Evolutionary conservation across 2,329 filamentous ascomycete genomes (phyloP), one percentile per base, ranked within the genome.

Genomic region (Claviceps cyperi): DNA sequence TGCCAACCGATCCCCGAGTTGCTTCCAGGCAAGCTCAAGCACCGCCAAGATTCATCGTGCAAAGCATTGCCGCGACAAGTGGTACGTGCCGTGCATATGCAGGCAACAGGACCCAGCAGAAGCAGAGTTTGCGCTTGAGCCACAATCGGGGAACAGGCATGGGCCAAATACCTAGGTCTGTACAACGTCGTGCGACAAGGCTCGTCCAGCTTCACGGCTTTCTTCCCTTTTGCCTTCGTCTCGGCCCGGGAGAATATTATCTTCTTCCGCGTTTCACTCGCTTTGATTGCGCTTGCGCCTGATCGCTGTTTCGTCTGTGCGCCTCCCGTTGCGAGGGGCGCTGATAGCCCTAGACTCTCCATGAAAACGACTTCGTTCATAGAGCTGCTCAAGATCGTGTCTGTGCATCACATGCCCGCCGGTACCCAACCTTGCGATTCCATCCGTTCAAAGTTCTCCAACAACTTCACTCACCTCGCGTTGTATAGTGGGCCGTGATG

Each of bases 401-500:
- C 32, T 37, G 44, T 14, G 46, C n/a, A 17, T 28, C 36, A 13
- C 24, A 47, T 40, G 36, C 22, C 22, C 6, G 2, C 7, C 13
- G 44, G 4, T 9, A 21, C 22, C 8, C 44, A 14, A 11, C 28
- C 35, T 22, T n/a, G 36, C 21, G 14, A 17, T 7, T 38, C 28
- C 28, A 32, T 17, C 9, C 9, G 7, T 47, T 19, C 36, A 22
- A 11, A 8, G 9, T 15, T 32, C 19, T 32, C 15, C 11, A 11
- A 13, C 19, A 19, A 14, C n/a, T 28, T 19, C 5, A 39, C 75
- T 69, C 65, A 80, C 76, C 67, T 80, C 80, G 63, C 76, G 69
- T 58, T 74, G 69, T 49, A 80, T 69, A 15, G 74, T 74, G 22
- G 72, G 72, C 19, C 76, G 76, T 11, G 79, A 64, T 40, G 70